Evolutionary conservation across 257 asterid genomes (phyloP), one percentile per base, ranked within the genome.

Genomic region (Solanum sparsipilum): DNA sequence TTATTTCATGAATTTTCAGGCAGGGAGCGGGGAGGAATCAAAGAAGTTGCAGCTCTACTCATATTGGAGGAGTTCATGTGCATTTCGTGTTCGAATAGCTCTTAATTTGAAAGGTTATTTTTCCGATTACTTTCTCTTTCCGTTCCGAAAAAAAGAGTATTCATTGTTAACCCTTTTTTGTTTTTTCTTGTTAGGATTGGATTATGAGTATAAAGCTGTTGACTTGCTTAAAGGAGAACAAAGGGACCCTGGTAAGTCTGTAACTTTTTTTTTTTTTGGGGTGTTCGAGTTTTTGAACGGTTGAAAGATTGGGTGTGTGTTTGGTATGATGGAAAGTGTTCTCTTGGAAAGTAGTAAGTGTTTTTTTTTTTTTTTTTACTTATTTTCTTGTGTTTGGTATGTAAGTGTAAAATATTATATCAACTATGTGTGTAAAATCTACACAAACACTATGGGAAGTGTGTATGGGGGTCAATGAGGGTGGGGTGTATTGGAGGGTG

Each of bases 161-260:
- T 16, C 0, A 27, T 29, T 79, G 18, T 8, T 81, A 18, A 81
- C 38, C 41, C 7, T 18, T 29, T 41, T 81, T 31, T 29, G 29
- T 15, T 48, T 46, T 46, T 29, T 16, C 18, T 81, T 46, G 29
- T 81, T 93, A 96, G 98, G 96, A 48, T 63, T 96, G 90, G 95
- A 93, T 6, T 95, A 94, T 87, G 98, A 96, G 89, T 95, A 95
- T 89, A 89, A 92, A 91, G 89, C 98, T 23, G 88, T 96, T 86
- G 87, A 95, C 92, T 91, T 96, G 94, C 94, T 95, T 86, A 92
- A 93, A 89, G 98, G 98, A 87, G 98, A 96, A 60, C 95, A 96
- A 1, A 90, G 75, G 84, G 86, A 92, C 31, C 96, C 98, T 87
- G 98, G 98, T 96, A 90, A 41, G 92, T 58, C 86, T 79, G 20